These are phyloP conservation scores for Ogataea paraovalis DNA, from an alignment of 805 yeast genomes.

Conservation along the genomic window DNA sequence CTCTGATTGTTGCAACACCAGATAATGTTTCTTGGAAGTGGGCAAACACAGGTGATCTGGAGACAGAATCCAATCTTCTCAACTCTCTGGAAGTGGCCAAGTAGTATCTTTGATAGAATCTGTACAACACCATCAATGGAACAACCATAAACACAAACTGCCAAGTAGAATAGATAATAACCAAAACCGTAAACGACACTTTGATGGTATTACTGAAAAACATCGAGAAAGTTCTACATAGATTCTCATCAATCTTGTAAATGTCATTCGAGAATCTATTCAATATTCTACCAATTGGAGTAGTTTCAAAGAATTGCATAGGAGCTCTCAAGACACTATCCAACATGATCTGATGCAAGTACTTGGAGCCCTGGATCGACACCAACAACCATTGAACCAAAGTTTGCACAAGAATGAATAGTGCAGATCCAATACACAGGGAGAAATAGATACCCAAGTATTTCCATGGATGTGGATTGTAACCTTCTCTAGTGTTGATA, in stretches of 20 bases:
- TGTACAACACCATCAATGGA: slow-evolving; percentile 65
- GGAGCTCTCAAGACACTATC: slow-evolving; percentile 75
- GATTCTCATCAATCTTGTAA: slow-evolving; percentile 78
- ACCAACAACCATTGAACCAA: slow-evolving; percentile 74
- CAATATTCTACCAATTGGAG: slow-evolving; percentile 89
- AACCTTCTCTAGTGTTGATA: slow-evolving; percentile 62
- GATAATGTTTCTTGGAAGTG: slow-evolving; percentile 79
- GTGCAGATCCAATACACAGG: slow-evolving; percentile 67
- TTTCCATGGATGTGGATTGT: slow-evolving; percentile 65
- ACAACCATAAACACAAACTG: slow-evolving; percentile 66
- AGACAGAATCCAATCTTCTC: slow-evolving; percentile 76
- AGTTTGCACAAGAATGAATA: slow-evolving; percentile 59
- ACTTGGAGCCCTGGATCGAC: slow-evolving; percentile 76
- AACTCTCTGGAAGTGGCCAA: slow-evolving; percentile 75
- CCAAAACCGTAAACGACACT: slow-evolving; percentile 71
- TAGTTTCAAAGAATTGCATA: slow-evolving; percentile 92
- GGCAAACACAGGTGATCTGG: slow-evolving; percentile 77
- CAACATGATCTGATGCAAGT: slow-evolving; percentile 74
- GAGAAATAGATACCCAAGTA: slow-evolving; percentile 74
- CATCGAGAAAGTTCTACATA: slow-evolving; percentile 67
- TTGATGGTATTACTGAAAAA: slow-evolving; percentile 58
- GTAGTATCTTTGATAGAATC: slow-evolving; percentile 73
- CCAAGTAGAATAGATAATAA: slow-evolving; percentile 87
- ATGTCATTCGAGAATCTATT: slow-evolving; percentile 91
- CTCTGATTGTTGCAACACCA: slow-evolving; percentile 74